Evolutionary conservation across 129 eudicot species (phyloP).

Genomic region (Sambucus nigra): DNA sequence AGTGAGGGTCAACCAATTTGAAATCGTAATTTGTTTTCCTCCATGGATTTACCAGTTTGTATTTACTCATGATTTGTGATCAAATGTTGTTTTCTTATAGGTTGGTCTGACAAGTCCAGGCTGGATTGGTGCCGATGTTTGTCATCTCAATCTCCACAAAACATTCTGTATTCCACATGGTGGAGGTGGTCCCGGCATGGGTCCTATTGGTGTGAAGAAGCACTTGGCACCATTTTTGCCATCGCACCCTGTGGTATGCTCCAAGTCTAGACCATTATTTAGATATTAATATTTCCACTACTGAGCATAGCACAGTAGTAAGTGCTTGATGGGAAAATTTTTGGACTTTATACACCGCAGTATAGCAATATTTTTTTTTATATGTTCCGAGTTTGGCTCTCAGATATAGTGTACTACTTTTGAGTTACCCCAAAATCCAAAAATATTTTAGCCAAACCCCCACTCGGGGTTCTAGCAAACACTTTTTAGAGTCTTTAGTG

Average conservation of each 20-base stretch:
- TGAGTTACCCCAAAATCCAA: too few species aligned
- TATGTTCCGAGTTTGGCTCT: too few species aligned
- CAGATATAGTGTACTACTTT: too few species aligned
- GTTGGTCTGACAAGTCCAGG: constrained; percentile 98
- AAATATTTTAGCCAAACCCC: too few species aligned
- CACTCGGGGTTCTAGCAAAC: too few species aligned
- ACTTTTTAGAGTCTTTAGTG: too few species aligned
- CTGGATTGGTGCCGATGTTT: constrained; percentile 97
- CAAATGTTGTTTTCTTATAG: constrained; percentile 25
- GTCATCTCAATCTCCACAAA: constrained; percentile 95
- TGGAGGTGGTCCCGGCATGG: constrained; percentile 99
- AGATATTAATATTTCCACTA: too few species aligned
- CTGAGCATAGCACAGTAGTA: too few species aligned
- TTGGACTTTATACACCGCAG: too few species aligned
- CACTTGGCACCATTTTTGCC: constrained; percentile 93
- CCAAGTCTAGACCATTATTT: background rate
- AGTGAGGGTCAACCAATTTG: too few species aligned
- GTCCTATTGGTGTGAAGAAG: constrained; percentile 96
- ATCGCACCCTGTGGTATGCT: constrained; percentile 94
- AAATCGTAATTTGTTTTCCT: background rate
- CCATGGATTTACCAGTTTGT: background rate
- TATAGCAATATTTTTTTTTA: too few species aligned
- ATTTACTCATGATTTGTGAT: background rate
- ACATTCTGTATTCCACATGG: constrained; percentile 98
- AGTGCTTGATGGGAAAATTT: too few species aligned